A percentile compares a stretch with the other conserved stretches of the same genome.
Conservation (phyloP, 257 asterid species). For the Scutellaria galericulata region DNA sequence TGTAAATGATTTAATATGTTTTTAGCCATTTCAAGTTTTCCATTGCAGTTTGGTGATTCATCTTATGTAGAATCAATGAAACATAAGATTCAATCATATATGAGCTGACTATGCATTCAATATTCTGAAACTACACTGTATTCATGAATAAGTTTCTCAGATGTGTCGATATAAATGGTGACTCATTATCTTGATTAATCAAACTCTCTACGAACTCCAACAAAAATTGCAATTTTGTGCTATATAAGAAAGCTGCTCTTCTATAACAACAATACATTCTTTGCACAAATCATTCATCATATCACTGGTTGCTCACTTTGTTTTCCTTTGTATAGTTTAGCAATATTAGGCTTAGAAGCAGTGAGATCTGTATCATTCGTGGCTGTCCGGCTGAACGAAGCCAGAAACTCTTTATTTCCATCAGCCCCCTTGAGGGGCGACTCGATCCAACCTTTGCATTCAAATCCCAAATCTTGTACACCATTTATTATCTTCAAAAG, state of each 20-base stretch:
- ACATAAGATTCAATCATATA: too few species aligned
- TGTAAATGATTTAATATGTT: neutral
- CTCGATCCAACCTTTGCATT: constrained; percentile 89
- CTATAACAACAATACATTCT: neutral
- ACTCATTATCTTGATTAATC: too few species aligned
- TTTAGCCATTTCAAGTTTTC: neutral
- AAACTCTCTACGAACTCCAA: too few species aligned
- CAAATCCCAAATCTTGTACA: constrained; percentile 72
- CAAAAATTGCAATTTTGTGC: too few species aligned
- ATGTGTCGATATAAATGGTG: too few species aligned
- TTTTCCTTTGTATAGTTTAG: constrained; percentile 32
- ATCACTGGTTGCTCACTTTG: constrained; percentile 10
- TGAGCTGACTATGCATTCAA: too few species aligned
- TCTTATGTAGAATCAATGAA: neutral
- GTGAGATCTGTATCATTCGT: constrained; percentile 29
- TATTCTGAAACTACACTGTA: too few species aligned
- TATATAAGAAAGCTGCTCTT: neutral
- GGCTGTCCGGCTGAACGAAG: constrained; percentile 58
- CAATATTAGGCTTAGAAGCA: constrained; percentile 41
- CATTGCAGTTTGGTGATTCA: neutral
- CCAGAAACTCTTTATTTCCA: constrained; percentile 89
- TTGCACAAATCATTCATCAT: neutral
- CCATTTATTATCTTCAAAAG: constrained; percentile 77
- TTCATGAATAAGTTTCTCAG: too few species aligned
- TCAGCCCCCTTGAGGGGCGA: constrained; percentile 97